These are phyloP conservation scores for Peniophora sp. DNA, from an alignment of 1,284 basidiomycete species.

Conservation along the genomic window DNA sequence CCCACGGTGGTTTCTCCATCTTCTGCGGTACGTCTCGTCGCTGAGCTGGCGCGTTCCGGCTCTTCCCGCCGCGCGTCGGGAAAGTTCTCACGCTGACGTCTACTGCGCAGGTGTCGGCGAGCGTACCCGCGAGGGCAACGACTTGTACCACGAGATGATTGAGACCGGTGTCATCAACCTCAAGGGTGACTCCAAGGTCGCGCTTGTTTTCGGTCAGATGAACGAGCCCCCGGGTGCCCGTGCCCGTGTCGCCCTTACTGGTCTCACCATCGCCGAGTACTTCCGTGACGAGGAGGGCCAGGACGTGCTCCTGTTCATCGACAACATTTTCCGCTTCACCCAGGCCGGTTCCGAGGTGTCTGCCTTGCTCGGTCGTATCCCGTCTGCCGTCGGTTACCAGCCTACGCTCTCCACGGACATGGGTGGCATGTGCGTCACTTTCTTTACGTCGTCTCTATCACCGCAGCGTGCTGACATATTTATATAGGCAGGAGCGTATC, in stretches of 20 bases:
- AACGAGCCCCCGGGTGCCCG: slow-evolving; percentile 99
- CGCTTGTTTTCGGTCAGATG: slow-evolving; percentile 99
- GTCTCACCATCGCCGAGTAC: slow-evolving; percentile 98
- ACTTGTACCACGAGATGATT: slow-evolving; percentile 99
- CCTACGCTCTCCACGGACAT: slow-evolving; percentile 99
- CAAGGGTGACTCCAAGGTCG: slow-evolving; percentile 98
- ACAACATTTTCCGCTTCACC: slow-evolving; percentile 99
- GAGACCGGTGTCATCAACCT: slow-evolving; percentile 99
- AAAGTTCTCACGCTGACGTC: slow-evolving; percentile 5
- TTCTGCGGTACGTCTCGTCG: slow-evolving; percentile 77
- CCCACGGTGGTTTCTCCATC: slow-evolving; percentile 99
- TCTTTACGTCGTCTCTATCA: slow-evolving; percentile 3
- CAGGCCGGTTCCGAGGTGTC: slow-evolving; percentile 99
- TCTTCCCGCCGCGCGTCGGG: slow-evolving; percentile 1
- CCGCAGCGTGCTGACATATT: slow-evolving; percentile 11
- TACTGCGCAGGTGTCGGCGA: slow-evolving; percentile 84
- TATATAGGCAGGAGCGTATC: slow-evolving; percentile 86
- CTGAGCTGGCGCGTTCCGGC: too few species aligned
- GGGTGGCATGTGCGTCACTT: slow-evolving; percentile 89
- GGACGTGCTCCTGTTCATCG: slow-evolving; percentile 99
- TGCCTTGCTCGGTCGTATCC: slow-evolving; percentile 98
- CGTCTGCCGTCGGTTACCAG: slow-evolving; percentile 99
- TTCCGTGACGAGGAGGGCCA: slow-evolving; percentile 99
- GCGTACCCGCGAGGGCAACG: slow-evolving; percentile 99
- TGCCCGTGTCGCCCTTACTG: slow-evolving; percentile 99